Percentiles rank a stretch among this genome's conserved stretches.
These are phyloP conservation scores for Hypoxylon sp. DNA, from an alignment of 2,329 filamentous ascomycete genomes.

Conservation along the genomic window DNA sequence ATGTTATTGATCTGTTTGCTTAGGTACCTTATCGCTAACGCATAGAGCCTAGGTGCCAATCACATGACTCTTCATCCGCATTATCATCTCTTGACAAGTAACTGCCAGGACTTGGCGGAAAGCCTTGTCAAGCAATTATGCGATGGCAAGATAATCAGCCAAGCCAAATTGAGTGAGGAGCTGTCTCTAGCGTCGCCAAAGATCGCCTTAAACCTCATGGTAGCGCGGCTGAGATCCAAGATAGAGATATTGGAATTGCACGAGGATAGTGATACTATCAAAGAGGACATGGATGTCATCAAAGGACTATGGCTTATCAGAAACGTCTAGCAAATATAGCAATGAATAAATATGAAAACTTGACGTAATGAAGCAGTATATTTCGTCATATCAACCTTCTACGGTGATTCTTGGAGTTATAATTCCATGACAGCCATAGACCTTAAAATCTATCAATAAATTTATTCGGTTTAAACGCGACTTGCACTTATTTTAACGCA, in stretches of 20 bases:
- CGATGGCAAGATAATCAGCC: constrained; percentile 53
- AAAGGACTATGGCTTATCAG: constrained; percentile 39
- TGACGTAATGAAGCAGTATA: background rate
- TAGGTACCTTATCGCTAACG: constrained; percentile 7
- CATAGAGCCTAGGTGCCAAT: constrained; percentile 40
- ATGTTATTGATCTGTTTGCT: background rate
- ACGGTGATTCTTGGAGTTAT: background rate
- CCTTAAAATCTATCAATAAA: no score
- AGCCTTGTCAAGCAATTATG: constrained; percentile 53
- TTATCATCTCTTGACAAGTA: constrained; percentile 53
- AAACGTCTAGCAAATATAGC: background rate
- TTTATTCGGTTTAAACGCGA: no score
- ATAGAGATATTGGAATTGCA: constrained; percentile 47
- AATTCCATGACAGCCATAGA: background rate
- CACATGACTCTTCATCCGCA: constrained; percentile 53
- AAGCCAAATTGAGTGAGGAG: constrained; percentile 54
- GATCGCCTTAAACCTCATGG: constrained; percentile 54
- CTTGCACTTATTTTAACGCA: no score
- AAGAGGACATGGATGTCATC: constrained; percentile 47
- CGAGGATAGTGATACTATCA: constrained; percentile 44
- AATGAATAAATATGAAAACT: background rate
- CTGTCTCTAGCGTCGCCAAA: constrained; percentile 50
- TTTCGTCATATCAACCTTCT: background rate
- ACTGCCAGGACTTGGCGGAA: constrained; percentile 55
- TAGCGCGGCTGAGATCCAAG: constrained; percentile 48